phyloP scores from a whole-genome alignment of 768 basidiomycete genomes.

The Rhodotorula sphaerocarpa region DNA sequence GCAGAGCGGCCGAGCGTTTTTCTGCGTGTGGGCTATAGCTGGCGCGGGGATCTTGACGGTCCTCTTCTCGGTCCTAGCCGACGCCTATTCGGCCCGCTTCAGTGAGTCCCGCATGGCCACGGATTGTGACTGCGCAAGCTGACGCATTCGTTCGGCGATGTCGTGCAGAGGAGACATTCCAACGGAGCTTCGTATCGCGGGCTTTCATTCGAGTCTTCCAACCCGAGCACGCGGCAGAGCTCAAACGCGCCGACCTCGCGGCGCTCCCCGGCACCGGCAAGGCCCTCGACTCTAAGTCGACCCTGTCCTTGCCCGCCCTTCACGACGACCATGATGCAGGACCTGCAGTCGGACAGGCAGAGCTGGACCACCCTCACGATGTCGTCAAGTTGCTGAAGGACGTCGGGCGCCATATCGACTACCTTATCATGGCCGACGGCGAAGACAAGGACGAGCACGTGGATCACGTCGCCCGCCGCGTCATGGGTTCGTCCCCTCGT shows the following conservation, averaged over 20 bases:
- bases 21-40: slow-evolving; percentile 10
- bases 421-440: slow-evolving; percentile 5
- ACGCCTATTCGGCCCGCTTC: slow-evolving; percentile 14
- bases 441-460: slow-evolving; percentile 5
- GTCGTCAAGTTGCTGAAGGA: background rate
- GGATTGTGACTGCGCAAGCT: background rate
- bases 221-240: background rate
- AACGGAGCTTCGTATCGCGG: slow-evolving; percentile 7
- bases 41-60: slow-evolving; percentile 23
- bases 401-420: slow-evolving; percentile 3
- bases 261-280: background rate
- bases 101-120: slow-evolving; percentile 5
- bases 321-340: background rate
- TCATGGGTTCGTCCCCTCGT: slow-evolving; percentile 17
- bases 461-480: slow-evolving; percentile 1
- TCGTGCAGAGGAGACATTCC: slow-evolving; percentile 16
- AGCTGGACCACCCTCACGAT: background rate
- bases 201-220: background rate
- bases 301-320: background rate
- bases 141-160: too few relatives aligned
- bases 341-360: background rate
- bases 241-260: background rate
- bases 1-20: slow-evolving; percentile 28
- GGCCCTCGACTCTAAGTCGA: background rate
- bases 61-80: slow-evolving; percentile 26